Base-by-base conservation (phyloP, 495 filamentous ascomycete species). In the Penicillium desertorum region DNA sequence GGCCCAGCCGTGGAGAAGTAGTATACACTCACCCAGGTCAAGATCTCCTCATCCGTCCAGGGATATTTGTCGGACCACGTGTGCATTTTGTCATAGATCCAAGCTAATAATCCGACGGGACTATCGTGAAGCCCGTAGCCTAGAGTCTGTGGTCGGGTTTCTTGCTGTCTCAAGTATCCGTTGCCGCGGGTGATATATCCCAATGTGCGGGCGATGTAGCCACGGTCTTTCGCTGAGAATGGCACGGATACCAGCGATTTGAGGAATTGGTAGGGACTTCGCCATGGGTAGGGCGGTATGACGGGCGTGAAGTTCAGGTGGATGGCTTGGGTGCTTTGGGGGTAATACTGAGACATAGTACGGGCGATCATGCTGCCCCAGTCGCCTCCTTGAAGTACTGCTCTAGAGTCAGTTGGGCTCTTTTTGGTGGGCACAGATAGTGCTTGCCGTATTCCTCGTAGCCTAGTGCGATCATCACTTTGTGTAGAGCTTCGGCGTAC, bases 41-140 rank as follows among this genome's bases (percentile, higher is more conserved):
- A 54, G 20, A 84, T 74, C 63, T 82, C 80, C 29, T 83, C 79
- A 39, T 80, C 78, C 0, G 78, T 80, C 80, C 81, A 85, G 1
- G 71, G 57, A 55, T 81, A 82, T 20, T 41, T 55, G 45, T 83
- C 80, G 0, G 78, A 73, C 77, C 79, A 82, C 49, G 64, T 62
- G 52, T 81, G 73, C 42, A 84, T 64, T 53, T 83, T 81, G 45
- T 83, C 80, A 56, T 78, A 80, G 17, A 83, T 79, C 82, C 81
- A 85, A 4, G 79, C 73, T 3, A 83, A 67, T 16, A 83, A 61
- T 10, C 67, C 80, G 2, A 81, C 70, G 0, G 81, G 82, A 56
- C 74, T 78, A 59, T 83, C 79, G 2, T 76, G 70, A 0, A 83
- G 68, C 0, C 71, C 75, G 53, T 79, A 83, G 6, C 73, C 77